Percentiles rank a stretch among this genome's conserved stretches.
phyloP scores from a whole-genome alignment of 1,139 yeast genomes.

The Blastobotrys illinoisensis region DNA sequence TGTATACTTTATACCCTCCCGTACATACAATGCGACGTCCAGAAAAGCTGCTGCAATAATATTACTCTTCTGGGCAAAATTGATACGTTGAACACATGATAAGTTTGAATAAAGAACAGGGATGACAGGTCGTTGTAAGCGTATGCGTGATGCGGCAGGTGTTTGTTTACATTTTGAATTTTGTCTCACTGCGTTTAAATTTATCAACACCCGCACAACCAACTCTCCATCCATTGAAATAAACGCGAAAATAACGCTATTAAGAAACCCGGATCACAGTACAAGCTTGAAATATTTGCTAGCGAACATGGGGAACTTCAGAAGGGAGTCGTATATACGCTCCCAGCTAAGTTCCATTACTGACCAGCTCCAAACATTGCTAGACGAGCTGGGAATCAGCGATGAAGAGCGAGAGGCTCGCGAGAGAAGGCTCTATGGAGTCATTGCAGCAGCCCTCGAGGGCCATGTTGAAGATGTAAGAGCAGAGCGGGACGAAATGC shows the following conservation, averaged over 20 bases:
- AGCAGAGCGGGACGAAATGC: constrained; percentile 28
- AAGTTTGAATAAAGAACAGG: background rate
- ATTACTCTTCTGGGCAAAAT: background rate
- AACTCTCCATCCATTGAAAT: background rate
- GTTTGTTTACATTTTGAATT: background rate
- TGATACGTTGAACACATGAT: background rate
- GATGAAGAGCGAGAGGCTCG: constrained; percentile 26
- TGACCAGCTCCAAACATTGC: constrained; percentile 26
- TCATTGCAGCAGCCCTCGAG: constrained; percentile 30
- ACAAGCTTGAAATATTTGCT: background rate
- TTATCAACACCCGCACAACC: background rate
- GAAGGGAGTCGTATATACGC: constrained; percentile 29
- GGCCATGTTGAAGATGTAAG: constrained; percentile 27
- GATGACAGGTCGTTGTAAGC: background rate
- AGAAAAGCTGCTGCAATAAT: background rate
- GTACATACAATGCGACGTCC: too few relatives aligned
- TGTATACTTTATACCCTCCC: too few relatives aligned
- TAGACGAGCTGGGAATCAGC: constrained; percentile 33
- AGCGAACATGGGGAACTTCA: constrained; percentile 2
- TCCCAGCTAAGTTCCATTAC: constrained; percentile 29
- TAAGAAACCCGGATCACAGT: background rate
- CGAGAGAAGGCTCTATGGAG: constrained; percentile 29
- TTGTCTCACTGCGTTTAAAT: background rate
- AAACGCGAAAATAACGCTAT: too few relatives aligned
- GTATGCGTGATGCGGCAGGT: background rate